Percentiles rank a stretch among this genome's conserved stretches.
Evolutionary conservation across 345 rosid genomes (phyloP).

Genomic region (Psidium guajava): DNA sequence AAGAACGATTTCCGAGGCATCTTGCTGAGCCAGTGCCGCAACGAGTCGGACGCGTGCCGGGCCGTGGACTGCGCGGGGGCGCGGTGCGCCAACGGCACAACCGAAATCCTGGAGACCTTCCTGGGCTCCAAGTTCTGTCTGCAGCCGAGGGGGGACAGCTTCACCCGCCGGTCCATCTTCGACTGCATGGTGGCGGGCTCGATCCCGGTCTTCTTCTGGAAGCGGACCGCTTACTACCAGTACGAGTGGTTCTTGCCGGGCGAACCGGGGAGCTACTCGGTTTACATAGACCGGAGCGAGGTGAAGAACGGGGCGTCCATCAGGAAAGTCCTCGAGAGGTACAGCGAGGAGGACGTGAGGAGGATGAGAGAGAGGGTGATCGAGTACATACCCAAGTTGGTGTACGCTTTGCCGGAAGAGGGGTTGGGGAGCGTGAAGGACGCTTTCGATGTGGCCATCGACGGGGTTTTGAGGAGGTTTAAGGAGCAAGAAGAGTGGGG

Average conservation of each 20-base stretch:
- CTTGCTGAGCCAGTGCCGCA: constrained; percentile 51
- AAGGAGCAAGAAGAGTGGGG: constrained; percentile 57
- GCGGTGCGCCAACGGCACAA: constrained; percentile 64
- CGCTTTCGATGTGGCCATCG: constrained; percentile 87
- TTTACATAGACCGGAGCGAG: constrained; percentile 61
- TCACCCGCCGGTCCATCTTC: constrained; percentile 83
- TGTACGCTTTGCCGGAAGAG: constrained; percentile 49
- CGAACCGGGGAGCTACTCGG: constrained; percentile 62
- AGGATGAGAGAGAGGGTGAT: constrained; percentile 79
- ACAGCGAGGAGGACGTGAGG: constrained; percentile 46
- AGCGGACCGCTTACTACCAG: constrained; percentile 69
- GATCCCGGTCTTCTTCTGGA: constrained; percentile 95
- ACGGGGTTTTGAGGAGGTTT: constrained; percentile 68
- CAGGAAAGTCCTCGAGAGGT: constrained; percentile 46
- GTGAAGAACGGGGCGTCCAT: constrained; percentile 68
- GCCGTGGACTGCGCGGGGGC: constrained; percentile 51
- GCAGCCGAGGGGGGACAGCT: constrained; percentile 94
- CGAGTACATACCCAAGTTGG: constrained; percentile 50
- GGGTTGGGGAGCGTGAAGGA: constrained; percentile 66
- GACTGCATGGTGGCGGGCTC: constrained; percentile 97
- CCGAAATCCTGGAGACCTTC: constrained; percentile 66
- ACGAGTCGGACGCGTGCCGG: constrained; percentile 37
- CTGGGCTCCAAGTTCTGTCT: constrained; percentile 73
- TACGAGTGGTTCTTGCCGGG: constrained; percentile 91
- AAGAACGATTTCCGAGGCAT: constrained; percentile 70